Evolutionary conservation across 1,139 yeast species (phyloP).

Genomic region (Geotrichum phurueaensis): DNA sequence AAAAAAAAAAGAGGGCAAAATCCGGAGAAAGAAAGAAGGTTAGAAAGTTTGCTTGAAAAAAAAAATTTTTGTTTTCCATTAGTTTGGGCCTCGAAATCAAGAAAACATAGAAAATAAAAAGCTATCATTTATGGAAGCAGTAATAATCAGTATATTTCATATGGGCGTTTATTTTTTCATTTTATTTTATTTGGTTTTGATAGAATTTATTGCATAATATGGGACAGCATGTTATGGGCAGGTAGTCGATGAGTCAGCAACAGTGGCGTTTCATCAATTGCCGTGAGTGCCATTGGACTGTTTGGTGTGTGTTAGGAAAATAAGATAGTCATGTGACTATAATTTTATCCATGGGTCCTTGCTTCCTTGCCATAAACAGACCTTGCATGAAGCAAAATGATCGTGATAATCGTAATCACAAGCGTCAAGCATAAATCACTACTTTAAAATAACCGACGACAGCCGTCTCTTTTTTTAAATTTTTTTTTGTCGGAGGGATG

Average conservation of each 20-base stretch:
- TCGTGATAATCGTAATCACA: no score
- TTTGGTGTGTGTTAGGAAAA: no score
- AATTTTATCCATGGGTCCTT: no score
- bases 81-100: neutral
- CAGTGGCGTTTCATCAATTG: no score
- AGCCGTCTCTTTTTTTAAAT: neutral
- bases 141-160: neutral
- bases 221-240: neutral
- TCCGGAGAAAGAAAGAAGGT: neutral
- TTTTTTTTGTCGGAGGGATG: neutral
- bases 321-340: no score
- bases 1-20: neutral
- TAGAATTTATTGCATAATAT: neutral
- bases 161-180: neutral
- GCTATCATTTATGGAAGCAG: neutral
- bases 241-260: no score
- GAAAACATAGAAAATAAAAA: neutral
- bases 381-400: no score
- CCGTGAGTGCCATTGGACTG: no score
- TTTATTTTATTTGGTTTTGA: neutral
- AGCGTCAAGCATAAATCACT: neutral
- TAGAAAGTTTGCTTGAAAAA: neutral
- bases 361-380: no score
- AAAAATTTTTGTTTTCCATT: neutral
- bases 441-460: neutral